Evolutionary conservation across 2,329 filamentous ascomycete genomes (phyloP).

Genomic region (Alternaria novae-zelandiae): DNA sequence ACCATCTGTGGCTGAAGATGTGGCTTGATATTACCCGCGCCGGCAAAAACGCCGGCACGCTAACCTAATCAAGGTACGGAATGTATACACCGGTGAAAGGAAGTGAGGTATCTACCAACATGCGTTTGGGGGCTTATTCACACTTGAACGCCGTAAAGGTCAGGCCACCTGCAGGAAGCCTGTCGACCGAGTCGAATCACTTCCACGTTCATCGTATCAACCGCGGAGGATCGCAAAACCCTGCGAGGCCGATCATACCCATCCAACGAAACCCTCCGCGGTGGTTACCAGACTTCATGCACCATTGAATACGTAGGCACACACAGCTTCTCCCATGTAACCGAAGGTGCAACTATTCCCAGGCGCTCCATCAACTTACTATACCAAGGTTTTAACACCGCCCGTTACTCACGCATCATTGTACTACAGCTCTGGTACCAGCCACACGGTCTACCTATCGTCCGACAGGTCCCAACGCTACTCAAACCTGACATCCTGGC

Average conservation of each 20-base stretch:
- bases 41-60: neutral
- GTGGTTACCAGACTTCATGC: neutral
- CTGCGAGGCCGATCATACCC: neutral
- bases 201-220: no score
- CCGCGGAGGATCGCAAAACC: neutral
- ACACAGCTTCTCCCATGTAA: neutral
- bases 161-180: neutral
- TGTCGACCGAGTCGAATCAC: neutral
- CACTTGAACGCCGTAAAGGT: neutral
- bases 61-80: neutral
- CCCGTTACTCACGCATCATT: neutral
- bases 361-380: neutral
- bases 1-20: neutral
- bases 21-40: neutral
- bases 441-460: neutral
- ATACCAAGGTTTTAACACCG: neutral
- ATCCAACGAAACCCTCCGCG: neutral
- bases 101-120: neutral
- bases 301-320: neutral
- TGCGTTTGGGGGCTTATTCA: neutral
- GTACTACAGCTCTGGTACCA: neutral
- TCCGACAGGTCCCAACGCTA: no score
- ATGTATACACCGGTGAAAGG: neutral
- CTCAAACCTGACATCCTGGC: no score
- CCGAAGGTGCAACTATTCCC: neutral